Base-by-base conservation (phyloP, 2,329 filamentous ascomycete species). In the Monosporascus sp. region DNA sequence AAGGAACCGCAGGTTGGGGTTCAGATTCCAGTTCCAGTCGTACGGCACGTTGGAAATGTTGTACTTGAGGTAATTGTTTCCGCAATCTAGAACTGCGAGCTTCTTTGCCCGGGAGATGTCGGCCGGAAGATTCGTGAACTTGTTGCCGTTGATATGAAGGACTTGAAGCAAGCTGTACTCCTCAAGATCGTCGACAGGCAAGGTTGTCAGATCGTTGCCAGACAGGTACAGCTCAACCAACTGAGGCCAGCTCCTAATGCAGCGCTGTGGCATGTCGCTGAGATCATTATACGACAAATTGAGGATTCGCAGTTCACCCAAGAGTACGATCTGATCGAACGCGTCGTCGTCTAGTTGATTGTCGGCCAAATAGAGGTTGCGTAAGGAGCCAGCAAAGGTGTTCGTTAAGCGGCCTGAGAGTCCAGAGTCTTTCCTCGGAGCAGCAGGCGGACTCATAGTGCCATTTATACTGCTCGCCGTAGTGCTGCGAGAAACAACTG, bases 21-120 rank as follows among this genome's bases (percentile, higher is more conserved):
- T 99, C 79, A 94, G 89, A 66, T 97, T 97, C 94, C 94, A 99
- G 65, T 99, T 99, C 94, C 94, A 99, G 68, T 99, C 94, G 67
- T 99, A 99, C 0, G 93, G 94, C 79, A 96, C 96, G 65, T 99
- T 99, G 31, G 91, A 94, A 47, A 99, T 95, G 68, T 99, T 99
- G 80, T 99, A 99, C 71, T 97, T 99, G 53, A 99, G 77, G 22
- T 83, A 85, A 67, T 99, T 99, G 77, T 89, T 97, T 55, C 92
- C 93, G 57, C 95, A 95, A 71, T 99, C 94, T 49, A 99, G 78
- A 48, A 97, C 88, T 5, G 91, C 86, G 25, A 99, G 81, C 70
- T 94, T 94, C 72, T 91, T 89, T 45, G 96, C 90, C 69, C 96
- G 90, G 56, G 91, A 95, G 48, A 99, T 86, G 67, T 99, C 94